Percentiles rank a stretch among this genome's conserved stretches.
phyloP scores from a whole-genome alignment of 805 yeast species.

The Naumovozyma castellii region DNA sequence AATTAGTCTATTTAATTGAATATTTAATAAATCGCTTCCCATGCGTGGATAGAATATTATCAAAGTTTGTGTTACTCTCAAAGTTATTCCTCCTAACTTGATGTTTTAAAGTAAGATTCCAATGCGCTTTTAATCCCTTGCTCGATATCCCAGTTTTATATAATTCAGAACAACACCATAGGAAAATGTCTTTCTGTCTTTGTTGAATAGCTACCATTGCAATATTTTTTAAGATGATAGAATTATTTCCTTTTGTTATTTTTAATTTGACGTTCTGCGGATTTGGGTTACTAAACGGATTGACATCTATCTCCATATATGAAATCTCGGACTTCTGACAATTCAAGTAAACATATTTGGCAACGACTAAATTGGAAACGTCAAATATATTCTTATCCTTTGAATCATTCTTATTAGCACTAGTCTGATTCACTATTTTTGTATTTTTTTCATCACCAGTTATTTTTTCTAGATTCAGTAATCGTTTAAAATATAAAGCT shows the following conservation, averaged over 20 bases:
- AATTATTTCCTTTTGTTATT: conserved; percentile 14
- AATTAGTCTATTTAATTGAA: conserved; percentile 4
- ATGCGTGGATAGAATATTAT: conserved; percentile 1
- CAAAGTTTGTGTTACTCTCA: conserved; percentile 4
- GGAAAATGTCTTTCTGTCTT: conserved; percentile 14
- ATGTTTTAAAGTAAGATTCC: conserved; percentile 19
- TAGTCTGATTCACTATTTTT: neutral
- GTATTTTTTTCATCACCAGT: neutral
- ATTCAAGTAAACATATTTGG: conserved; percentile 15
- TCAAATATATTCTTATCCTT: conserved; percentile 1
- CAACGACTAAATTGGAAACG: conserved; percentile 12
- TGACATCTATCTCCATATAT: conserved; percentile 3
- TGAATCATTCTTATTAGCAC: neutral
- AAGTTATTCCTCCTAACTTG: conserved; percentile 10
- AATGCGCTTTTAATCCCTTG: conserved; percentile 19
- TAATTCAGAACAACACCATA: conserved; percentile 22
- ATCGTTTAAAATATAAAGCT: conserved; percentile 17
- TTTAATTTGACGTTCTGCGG: conserved; percentile 14
- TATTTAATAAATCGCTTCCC: conserved; percentile 7
- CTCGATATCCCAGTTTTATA: conserved; percentile 14
- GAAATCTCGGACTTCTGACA: neutral
- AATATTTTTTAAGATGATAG: conserved; percentile 20
- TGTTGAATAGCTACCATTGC: conserved; percentile 14
- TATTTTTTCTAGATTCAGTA: conserved; percentile 6
- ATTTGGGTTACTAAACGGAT: conserved; percentile 17